phyloP scores from a whole-genome alignment of 2,329 filamentous ascomycete genomes.

The Alternaria incomplexa region DNA sequence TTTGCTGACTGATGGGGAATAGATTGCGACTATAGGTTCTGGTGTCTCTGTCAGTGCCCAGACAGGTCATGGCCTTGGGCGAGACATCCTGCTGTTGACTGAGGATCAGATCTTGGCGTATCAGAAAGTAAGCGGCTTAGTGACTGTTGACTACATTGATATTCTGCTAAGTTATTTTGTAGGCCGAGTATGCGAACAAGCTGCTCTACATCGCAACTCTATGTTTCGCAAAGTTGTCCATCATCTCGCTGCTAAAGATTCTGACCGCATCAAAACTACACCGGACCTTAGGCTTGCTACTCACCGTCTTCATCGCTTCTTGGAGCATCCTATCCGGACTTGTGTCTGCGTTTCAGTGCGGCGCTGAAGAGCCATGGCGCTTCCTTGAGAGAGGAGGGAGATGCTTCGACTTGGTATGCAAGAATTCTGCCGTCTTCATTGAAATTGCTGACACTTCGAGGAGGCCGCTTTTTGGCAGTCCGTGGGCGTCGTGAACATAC shows the following conservation, averaged over 20 bases:
- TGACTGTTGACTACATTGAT: neutral
- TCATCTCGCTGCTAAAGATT: slow-evolving; percentile 45
- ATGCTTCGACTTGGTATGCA: slow-evolving; percentile 37
- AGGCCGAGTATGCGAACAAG: slow-evolving; percentile 46
- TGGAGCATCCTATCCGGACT: slow-evolving; percentile 40
- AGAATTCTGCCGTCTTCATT: too few relatives aligned
- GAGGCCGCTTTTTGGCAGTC: slow-evolving; percentile 41
- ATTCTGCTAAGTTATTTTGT: neutral
- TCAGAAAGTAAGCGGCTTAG: slow-evolving; percentile 33
- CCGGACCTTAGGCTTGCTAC: slow-evolving; percentile 31
- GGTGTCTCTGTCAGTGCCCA: slow-evolving; percentile 41
- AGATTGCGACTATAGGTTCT: slow-evolving; percentile 43
- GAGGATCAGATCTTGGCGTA: slow-evolving; percentile 31
- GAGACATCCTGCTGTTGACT: slow-evolving; percentile 26
- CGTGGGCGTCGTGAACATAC: slow-evolving; percentile 40
- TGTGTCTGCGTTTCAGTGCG: slow-evolving; percentile 41
- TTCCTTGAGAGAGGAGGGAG: slow-evolving; percentile 15
- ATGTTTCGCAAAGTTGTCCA: slow-evolving; percentile 43
- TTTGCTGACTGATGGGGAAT: slow-evolving; percentile 12
- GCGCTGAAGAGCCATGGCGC: slow-evolving; percentile 35
- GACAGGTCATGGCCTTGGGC: slow-evolving; percentile 40
- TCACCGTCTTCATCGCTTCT: slow-evolving; percentile 36
- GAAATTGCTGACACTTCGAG: slow-evolving; percentile 1
- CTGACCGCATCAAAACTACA: slow-evolving; percentile 40
- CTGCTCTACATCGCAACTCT: slow-evolving; percentile 44